Conservation (phyloP, 2,329 filamentous ascomycete species). For the Chrysosporium keratinophilum region DNA sequence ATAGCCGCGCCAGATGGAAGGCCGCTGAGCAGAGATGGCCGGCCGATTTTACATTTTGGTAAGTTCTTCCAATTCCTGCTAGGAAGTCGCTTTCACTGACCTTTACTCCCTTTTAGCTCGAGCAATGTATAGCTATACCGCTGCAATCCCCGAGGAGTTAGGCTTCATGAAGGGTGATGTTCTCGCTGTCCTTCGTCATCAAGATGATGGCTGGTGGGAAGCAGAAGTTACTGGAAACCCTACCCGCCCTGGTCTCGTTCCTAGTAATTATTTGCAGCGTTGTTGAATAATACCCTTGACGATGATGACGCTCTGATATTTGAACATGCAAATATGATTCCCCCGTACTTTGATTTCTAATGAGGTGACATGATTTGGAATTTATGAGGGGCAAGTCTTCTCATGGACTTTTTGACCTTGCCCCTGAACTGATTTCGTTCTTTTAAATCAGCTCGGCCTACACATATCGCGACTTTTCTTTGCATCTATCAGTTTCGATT, state of each 20-base stretch:
- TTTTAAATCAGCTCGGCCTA: too few relatives aligned
- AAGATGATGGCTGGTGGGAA: slow-evolving; percentile 99
- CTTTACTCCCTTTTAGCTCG: slow-evolving; percentile 51
- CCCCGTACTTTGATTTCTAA: neutral
- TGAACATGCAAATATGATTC: slow-evolving; percentile 3
- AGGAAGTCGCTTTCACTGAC: neutral
- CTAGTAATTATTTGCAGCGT: slow-evolving; percentile 56
- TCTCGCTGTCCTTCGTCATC: slow-evolving; percentile 74
- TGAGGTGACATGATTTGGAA: neutral
- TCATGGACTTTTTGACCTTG: too few relatives aligned
- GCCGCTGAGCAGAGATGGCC: slow-evolving; percentile 75
- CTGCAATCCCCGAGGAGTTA: slow-evolving; percentile 89
- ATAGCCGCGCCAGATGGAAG: slow-evolving; percentile 63
- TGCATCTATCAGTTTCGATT: too few relatives aligned
- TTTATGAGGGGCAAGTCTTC: neutral
- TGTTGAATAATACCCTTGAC: slow-evolving; percentile 30
- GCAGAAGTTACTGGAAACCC: slow-evolving; percentile 64
- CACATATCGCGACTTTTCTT: too few relatives aligned
- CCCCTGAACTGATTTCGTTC: too few relatives aligned
- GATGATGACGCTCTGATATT: neutral
- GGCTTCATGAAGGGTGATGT: slow-evolving; percentile 88
- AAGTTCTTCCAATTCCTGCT: slow-evolving; percentile 38
- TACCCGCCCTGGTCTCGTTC: slow-evolving; percentile 48
- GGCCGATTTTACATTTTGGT: slow-evolving; percentile 89
- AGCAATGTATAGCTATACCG: slow-evolving; percentile 86